These are phyloP conservation scores for Hypoxylon sp. DNA, from an alignment of 2,329 filamentous ascomycete genomes.

Conservation along the genomic window DNA sequence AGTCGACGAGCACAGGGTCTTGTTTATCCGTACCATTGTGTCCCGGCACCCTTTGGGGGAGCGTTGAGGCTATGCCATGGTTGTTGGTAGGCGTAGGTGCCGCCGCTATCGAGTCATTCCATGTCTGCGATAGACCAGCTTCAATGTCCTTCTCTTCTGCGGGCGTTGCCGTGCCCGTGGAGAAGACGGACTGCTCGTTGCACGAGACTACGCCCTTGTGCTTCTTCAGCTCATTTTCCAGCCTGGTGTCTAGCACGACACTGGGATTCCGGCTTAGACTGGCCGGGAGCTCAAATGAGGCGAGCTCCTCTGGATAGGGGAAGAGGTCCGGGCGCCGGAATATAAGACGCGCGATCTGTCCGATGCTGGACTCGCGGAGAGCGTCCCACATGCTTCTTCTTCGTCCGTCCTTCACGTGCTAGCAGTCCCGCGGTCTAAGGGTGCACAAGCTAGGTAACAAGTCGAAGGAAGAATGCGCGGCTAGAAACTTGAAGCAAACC, in stretches of 20 bases:
- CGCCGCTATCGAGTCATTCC: conserved; percentile 8
- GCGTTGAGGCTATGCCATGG: not conserved
- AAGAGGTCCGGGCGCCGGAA: conserved; percentile 32
- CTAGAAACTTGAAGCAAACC: conserved; percentile 13
- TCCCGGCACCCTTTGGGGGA: too few species aligned
- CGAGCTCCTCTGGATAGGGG: conserved; percentile 42
- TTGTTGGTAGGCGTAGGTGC: not conserved
- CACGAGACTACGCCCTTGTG: conserved; percentile 5
- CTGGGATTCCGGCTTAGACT: conserved; percentile 10
- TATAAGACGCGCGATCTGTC: conserved; percentile 34
- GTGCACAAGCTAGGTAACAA: not conserved
- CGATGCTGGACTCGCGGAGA: conserved; percentile 43
- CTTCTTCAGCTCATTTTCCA: conserved; percentile 23
- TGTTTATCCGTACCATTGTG: not conserved
- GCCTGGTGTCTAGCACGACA: conserved; percentile 17
- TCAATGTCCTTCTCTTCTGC: conserved; percentile 39
- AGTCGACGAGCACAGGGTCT: conserved; percentile 40
- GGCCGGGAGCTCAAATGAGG: conserved; percentile 34
- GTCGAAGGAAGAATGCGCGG: conserved; percentile 4
- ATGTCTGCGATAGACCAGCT: conserved; percentile 22
- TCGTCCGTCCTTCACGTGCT: conserved; percentile 3
- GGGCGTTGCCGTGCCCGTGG: conserved; percentile 18
- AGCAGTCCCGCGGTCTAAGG: not conserved
- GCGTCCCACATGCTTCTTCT: conserved; percentile 40
- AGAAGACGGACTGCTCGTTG: conserved; percentile 27